Base-by-base conservation (phyloP, 257 asterid genomes). In the Gentiana dahurica region DNA sequence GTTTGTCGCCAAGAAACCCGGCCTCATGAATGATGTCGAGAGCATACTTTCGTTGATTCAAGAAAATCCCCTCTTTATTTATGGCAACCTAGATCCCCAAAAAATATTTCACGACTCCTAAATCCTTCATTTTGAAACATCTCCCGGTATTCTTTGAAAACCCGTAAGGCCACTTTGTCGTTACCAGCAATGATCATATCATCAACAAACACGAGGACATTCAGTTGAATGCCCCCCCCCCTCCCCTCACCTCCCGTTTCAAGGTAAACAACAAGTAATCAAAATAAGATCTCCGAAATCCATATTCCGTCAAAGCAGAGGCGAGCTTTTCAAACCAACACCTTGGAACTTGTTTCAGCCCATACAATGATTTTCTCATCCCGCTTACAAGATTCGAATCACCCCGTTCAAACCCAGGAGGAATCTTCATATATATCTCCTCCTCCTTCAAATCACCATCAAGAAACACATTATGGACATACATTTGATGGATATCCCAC, bases 391-490 rank as follows among this genome's bases (percentile, higher is more conserved):
- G 4, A 2, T 5, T 4, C 3, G 43, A 4, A 10, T 0, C 11
- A 2, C 13, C 1, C 4, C 24, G 0, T 0, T 12, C 32, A 43
- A 52, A 62, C 3, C 67, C 67, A n/a, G 58, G 67, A 12, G 67
- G 60, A 3, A 62, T 11, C 4, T 52, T 62, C 67, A 62, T 62
- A 34, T 62, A 62, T 1, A 52, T 53, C 12, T 62, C 60, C 11
- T 59, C 44, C 11, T 59, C 44, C 6, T 46, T n/a, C 3, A 59
- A 12, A 32, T 59, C 60, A n/a, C 44, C 60, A 39, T 56, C n/a
- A 1, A 36, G 15, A 15, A 56, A 56, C 2, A 24, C 60, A 12
- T 54, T 54, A 10, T 24, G 51, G 4, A 48, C 51, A 48, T 48
- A 34, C 37, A 53, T 24, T 53, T 53, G 57, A 53, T 53, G 57